Evolutionary conservation across 2,329 filamentous ascomycete species (phyloP), one percentile per base, ranked within the genome.

Genomic region (Cryphonectria carpinicola): DNA sequence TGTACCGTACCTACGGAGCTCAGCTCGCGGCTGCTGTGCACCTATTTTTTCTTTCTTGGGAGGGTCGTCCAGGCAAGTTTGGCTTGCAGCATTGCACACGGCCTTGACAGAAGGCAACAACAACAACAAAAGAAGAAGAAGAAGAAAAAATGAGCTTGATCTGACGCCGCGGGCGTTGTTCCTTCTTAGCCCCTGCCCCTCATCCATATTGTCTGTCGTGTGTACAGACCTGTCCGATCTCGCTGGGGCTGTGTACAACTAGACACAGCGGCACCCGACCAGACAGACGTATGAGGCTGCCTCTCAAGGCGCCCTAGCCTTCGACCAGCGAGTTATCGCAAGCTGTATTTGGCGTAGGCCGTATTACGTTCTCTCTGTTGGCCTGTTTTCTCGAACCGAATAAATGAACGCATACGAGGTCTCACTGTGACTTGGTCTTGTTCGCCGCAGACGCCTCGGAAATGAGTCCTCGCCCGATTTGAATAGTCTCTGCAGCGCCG

Each of bases 401-500:
- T 22, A 41, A 14, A 37, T 10, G 35, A 35, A 22, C n/a, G 52
- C 43, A 28, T 13, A 22, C 28, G 17, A 37, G 32, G 63, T 17
- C 32, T 69, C 32, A 72, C 32, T 67, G 49, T 22, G 67, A 60
- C 39, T 72, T 72, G 7, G 69, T 73, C 61, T 74, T 73, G 71
- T 73, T 74, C 35, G 65, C 69, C 32, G 65, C 60, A 13, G 67
- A 65, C 8, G 58, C 81, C 78, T 86, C 82, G n/a, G 83, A 80
- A 74, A 91, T 90, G 77, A 88, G 81, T 35, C 76, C 81, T 67
- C 84, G 84, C 4, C 88, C 89, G 37, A 89, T 82, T 65, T 86
- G 79, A 66, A 90, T 87, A 0, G 87, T 88, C 74, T 90, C 88
- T 4, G 82, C 80, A 77, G 87, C 84, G 14, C 88, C 85, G 66